Percentiles rank a stretch among this genome's conserved stretches.
Conservation (phyloP, 1,139 yeast species). For the Trichomonascaceae sp. region DNA sequence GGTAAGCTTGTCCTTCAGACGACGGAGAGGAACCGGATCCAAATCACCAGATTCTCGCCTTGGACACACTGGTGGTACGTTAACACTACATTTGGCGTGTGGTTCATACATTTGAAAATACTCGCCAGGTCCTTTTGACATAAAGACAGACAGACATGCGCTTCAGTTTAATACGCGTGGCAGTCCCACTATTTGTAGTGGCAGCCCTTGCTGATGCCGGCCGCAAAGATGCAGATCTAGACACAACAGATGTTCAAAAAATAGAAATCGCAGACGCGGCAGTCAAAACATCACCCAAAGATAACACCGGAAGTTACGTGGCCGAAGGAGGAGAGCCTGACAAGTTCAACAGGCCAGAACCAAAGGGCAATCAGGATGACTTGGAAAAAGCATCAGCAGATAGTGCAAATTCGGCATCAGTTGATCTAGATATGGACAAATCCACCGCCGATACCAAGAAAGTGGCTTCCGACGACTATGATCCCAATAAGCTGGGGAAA, state of each 20-base stretch:
- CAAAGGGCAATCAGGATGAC: conserved; percentile 17
- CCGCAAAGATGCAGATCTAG: conserved; percentile 20
- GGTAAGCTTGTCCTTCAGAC: no score
- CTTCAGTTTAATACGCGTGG: conserved; percentile 3
- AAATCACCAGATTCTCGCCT: no score
- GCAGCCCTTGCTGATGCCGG: conserved; percentile 14
- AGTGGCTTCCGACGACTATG: conserved; percentile 27
- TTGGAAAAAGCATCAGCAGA: conserved; percentile 17
- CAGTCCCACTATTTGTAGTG: conserved; percentile 6
- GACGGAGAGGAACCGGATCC: no score
- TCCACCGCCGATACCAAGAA: conserved; percentile 21
- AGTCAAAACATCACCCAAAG: conserved; percentile 26
- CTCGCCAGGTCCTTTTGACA: no score
- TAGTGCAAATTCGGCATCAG: conserved; percentile 9
- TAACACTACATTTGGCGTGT: no score
- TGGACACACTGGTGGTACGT: no score
- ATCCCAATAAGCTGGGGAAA: conserved; percentile 25
- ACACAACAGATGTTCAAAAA: conserved; percentile 20
- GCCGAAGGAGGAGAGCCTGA: conserved; percentile 17
- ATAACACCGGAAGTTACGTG: conserved; percentile 19
- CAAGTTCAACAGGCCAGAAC: conserved; percentile 22
- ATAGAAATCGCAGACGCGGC: conserved; percentile 19
- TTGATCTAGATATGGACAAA: conserved; percentile 8
- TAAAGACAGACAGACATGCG: no score
- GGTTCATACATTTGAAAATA: no score